A percentile compares a stretch with the other conserved stretches of the same genome.
Conservation (phyloP, 2,329 filamentous ascomycete species). For the Calonectria ilicicola region DNA sequence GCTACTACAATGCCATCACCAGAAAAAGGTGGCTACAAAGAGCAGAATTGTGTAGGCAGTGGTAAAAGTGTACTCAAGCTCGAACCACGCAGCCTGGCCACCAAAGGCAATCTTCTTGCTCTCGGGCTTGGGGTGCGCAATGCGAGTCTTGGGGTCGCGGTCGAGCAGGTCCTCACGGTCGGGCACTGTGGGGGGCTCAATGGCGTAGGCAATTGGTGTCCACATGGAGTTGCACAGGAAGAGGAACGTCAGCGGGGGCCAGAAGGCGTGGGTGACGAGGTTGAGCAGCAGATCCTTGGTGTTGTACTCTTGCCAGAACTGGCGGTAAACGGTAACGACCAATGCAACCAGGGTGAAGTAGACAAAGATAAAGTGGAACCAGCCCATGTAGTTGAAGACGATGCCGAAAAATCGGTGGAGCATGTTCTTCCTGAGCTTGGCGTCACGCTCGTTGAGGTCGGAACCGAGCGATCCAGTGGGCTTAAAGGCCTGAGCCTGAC, state of each 20-base stretch:
- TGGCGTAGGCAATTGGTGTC: constrained; percentile 71
- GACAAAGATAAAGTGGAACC: constrained; percentile 67
- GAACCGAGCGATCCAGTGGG: constrained; percentile 69
- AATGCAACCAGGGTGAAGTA: constrained; percentile 65
- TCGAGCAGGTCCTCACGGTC: constrained; percentile 68
- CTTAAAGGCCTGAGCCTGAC: constrained; percentile 69
- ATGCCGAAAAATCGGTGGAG: constrained; percentile 65
- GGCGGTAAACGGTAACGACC: constrained; percentile 62
- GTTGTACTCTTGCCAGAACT: constrained; percentile 54
- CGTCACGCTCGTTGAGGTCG: constrained; percentile 69
- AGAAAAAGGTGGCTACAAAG: constrained; percentile 54
- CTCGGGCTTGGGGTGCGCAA: constrained; percentile 62
- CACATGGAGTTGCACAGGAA: constrained; percentile 67
- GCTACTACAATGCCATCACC: neutral
- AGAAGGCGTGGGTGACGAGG: constrained; percentile 71
- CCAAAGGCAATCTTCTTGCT: constrained; percentile 68
- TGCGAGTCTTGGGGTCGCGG: constrained; percentile 65
- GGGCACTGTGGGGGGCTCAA: constrained; percentile 69
- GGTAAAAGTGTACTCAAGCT: constrained; percentile 64
- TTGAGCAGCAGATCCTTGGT: constrained; percentile 59
- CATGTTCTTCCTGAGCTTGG: constrained; percentile 63
- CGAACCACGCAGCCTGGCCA: constrained; percentile 66
- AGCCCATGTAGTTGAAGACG: constrained; percentile 66
- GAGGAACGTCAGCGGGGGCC: constrained; percentile 70
- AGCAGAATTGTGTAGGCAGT: constrained; percentile 62